phyloP scores from a whole-genome alignment of 495 filamentous ascomycete species.

The Neurospora tetrasperma region DNA sequence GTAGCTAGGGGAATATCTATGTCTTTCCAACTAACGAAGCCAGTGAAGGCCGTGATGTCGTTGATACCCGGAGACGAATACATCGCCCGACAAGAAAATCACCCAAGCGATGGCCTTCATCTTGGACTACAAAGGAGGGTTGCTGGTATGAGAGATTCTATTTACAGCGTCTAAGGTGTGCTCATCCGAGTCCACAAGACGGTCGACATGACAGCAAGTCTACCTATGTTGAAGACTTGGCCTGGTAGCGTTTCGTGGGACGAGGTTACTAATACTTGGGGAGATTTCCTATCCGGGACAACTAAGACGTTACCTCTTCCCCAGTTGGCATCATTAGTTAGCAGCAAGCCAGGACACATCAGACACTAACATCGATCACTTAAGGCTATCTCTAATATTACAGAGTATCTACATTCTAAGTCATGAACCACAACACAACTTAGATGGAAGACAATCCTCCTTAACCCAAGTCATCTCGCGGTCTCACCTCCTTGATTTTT shows the following conservation, averaged over 20 bases:
- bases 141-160: fast-evolving
- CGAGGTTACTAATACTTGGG: not conserved
- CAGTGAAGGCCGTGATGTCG: not conserved
- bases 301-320: not conserved
- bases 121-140: not conserved
- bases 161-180: not conserved
- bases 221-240: not conserved
- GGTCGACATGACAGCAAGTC: not conserved
- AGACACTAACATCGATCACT: not conserved
- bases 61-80: not conserved
- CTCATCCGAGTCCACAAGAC: not conserved
- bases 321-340: too few species aligned
- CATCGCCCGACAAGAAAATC: not conserved
- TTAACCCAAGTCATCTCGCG: not conserved
- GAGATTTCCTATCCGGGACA: not conserved
- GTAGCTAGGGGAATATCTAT: not conserved
- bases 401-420: not conserved
- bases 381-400: too few species aligned
- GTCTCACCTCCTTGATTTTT: too few species aligned
- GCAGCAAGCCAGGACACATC: fast-evolving
- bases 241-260: not conserved
- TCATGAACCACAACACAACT: not conserved
- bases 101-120: not conserved
- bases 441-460: not conserved
- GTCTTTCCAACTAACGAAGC: not conserved